Evolutionary conservation across 2,329 filamentous ascomycete species (phyloP).

Genomic region (Phoma herbarum): DNA sequence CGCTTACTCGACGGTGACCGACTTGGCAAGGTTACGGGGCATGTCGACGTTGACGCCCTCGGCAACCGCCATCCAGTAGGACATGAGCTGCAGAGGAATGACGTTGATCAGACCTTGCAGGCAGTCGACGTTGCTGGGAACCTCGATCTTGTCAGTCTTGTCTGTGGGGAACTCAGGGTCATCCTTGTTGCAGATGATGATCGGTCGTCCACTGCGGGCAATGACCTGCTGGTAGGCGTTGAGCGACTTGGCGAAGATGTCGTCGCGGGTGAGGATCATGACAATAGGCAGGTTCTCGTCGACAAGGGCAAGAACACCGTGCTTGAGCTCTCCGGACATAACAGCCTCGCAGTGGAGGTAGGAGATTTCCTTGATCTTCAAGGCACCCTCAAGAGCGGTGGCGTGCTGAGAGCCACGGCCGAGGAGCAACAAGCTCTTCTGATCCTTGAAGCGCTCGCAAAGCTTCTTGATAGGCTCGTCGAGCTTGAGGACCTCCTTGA

Average conservation of each 20-base stretch:
- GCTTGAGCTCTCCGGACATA: conserved; percentile 99
- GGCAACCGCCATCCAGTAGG: conserved; percentile 97
- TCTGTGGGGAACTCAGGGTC: conserved; percentile 89
- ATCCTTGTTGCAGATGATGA: conserved; percentile 94
- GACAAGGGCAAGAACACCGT: conserved; percentile 95
- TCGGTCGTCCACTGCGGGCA: conserved; percentile 93
- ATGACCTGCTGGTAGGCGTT: conserved; percentile 99
- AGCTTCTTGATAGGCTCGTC: conserved; percentile 94
- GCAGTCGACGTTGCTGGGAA: conserved; percentile 93
- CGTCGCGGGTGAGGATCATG: conserved; percentile 97
- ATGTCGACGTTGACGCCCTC: conserved; percentile 98
- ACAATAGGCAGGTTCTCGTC: conserved; percentile 99
- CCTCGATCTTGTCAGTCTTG: conserved; percentile 96
- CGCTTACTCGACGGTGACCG: conserved; percentile 93
- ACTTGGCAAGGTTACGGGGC: conserved; percentile 98
- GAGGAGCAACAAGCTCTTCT: conserved; percentile 93
- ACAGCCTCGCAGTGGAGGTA: conserved; percentile 99
- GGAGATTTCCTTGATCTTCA: conserved; percentile 99
- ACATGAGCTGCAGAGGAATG: conserved; percentile 95
- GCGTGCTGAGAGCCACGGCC: conserved; percentile 97
- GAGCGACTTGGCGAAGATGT: conserved; percentile 97
- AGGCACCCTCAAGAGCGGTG: conserved; percentile 92
- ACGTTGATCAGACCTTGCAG: conserved; percentile 98
- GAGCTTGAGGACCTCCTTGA: conserved; percentile 89
- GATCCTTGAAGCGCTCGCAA: conserved; percentile 93